Conservation (phyloP, 345 rosid species). For the Citrus hindsii region DNA sequence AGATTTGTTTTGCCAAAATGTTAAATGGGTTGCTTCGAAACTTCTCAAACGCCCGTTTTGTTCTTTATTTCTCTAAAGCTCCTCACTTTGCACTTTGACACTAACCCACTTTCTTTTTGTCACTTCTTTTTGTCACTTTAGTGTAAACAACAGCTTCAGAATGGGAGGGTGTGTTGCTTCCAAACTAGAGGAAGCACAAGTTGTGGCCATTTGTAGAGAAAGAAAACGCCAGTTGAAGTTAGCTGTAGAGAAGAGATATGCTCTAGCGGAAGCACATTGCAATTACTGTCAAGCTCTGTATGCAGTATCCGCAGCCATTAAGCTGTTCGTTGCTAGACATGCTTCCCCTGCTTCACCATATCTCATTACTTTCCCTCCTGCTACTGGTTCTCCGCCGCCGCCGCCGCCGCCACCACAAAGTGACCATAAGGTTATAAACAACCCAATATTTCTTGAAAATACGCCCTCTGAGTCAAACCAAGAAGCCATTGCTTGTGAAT, state of each 20-base stretch:
- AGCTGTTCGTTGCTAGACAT: slow-evolving; percentile 72
- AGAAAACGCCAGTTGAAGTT: slow-evolving; percentile 55
- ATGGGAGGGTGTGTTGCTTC: slow-evolving; percentile 84
- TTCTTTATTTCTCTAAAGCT: neutral
- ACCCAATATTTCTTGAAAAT: slow-evolving; percentile 57
- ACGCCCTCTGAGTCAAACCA: slow-evolving; percentile 42
- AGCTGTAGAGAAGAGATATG: slow-evolving; percentile 57
- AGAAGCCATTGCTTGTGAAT: slow-evolving; percentile 44
- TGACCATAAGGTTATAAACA: slow-evolving; percentile 32
- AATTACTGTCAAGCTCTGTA: slow-evolving; percentile 63
- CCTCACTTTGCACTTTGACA: slow-evolving; percentile 15
- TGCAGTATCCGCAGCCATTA: slow-evolving; percentile 66
- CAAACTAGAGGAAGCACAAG: slow-evolving; percentile 63
- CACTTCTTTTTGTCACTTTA: slow-evolving; percentile 25
- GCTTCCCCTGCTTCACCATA: slow-evolving; percentile 63
- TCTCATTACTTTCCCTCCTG: slow-evolving; percentile 55
- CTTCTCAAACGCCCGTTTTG: slow-evolving; percentile 13
- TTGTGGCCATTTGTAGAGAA: slow-evolving; percentile 65
- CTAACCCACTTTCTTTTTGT: slow-evolving; percentile 27
- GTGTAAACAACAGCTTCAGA: neutral
- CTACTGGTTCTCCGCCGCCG: slow-evolving; percentile 26
- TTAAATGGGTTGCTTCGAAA: slow-evolving; percentile 17
- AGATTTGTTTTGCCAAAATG: neutral
- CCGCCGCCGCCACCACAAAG: slow-evolving; percentile 18
- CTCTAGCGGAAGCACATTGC: slow-evolving; percentile 63